A percentile compares a stretch with the other conserved stretches of the same genome.
Conservation (phyloP, 2,329 filamentous ascomycete genomes). For the Zopfia rhizophila region DNA sequence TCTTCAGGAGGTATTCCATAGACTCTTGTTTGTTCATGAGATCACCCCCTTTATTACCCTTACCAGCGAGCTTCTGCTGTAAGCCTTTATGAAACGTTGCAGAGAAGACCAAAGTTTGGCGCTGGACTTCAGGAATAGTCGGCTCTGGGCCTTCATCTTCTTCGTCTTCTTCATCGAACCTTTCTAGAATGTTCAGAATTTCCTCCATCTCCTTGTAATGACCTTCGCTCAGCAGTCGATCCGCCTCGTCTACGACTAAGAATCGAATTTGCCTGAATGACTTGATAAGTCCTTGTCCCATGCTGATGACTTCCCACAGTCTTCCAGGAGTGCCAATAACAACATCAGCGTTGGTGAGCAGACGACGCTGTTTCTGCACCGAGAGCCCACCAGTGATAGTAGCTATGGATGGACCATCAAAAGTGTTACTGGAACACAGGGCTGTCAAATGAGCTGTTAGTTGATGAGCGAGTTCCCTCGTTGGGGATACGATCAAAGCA, state of each 20-base stretch:
- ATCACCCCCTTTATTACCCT: slow-evolving; percentile 70
- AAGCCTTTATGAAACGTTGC: slow-evolving; percentile 93
- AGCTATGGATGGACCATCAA: slow-evolving; percentile 71
- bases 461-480: slow-evolving; percentile 92
- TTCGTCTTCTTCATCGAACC: slow-evolving; percentile 63
- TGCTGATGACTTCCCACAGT: slow-evolving; percentile 91
- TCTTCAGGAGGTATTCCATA: slow-evolving; percentile 91
- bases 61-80: slow-evolving; percentile 86
- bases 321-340: slow-evolving; percentile 93
- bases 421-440: slow-evolving; percentile 74
- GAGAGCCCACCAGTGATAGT: slow-evolving; percentile 93
- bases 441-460: slow-evolving; percentile 83
- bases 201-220: slow-evolving; percentile 95
- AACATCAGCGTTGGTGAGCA: slow-evolving; percentile 85
- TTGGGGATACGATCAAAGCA: slow-evolving; percentile 86
- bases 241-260: slow-evolving; percentile 92
- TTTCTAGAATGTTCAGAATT: slow-evolving; percentile 83
- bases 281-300: slow-evolving; percentile 73
- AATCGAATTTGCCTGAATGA: slow-evolving; percentile 80
- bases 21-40: slow-evolving; percentile 79
- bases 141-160: slow-evolving; percentile 39
- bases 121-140: slow-evolving; percentile 48
- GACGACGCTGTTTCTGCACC: slow-evolving; percentile 91
- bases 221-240: slow-evolving; percentile 88
- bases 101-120: slow-evolving; percentile 95